These are phyloP conservation scores for Syncephalis fuscata DNA, from an alignment of 371 early-diverging fungal species.

Conservation along the genomic window DNA sequence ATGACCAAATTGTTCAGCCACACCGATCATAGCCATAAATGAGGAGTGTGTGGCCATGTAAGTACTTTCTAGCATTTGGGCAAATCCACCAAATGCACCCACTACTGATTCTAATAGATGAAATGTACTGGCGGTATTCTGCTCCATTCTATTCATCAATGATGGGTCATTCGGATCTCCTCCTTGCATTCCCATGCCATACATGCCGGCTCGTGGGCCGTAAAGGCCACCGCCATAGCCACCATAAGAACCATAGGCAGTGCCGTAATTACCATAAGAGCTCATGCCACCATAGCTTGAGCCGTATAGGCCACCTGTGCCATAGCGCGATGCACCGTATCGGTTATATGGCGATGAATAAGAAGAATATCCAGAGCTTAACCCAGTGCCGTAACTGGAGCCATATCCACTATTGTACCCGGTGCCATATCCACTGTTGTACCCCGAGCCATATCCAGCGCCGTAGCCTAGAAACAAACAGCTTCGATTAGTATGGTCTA, in stretches of 20 bases:
- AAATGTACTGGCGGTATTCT: constrained; percentile 76
- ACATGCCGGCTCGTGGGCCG: constrained; percentile 19
- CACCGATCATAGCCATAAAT: constrained; percentile 95
- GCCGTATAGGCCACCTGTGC: constrained; percentile 13
- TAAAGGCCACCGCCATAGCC: constrained; percentile 21
- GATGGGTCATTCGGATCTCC: constrained; percentile 12
- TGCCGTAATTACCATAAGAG: constrained; percentile 20
- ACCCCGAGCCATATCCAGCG: background rate
- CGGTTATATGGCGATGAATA: background rate
- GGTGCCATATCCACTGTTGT: background rate
- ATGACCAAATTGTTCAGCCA: constrained; percentile 87
- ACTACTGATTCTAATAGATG: constrained; percentile 80
- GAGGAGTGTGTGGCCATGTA: constrained; percentile 92
- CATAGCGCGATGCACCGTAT: background rate
- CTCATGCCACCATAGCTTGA: constrained; percentile 12
- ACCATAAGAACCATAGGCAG: constrained; percentile 24
- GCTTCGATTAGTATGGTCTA: background rate
- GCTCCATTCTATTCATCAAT: constrained; percentile 65
- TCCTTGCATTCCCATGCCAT: constrained; percentile 25
- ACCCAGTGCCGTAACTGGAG: background rate
- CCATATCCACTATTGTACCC: constrained; percentile 2
- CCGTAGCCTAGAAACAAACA: background rate
- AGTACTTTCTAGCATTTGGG: constrained; percentile 93
- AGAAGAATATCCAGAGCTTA: background rate
- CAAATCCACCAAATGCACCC: constrained; percentile 88